Conservation (phyloP, 106 monocot species). For the Agapanthus africanus region DNA sequence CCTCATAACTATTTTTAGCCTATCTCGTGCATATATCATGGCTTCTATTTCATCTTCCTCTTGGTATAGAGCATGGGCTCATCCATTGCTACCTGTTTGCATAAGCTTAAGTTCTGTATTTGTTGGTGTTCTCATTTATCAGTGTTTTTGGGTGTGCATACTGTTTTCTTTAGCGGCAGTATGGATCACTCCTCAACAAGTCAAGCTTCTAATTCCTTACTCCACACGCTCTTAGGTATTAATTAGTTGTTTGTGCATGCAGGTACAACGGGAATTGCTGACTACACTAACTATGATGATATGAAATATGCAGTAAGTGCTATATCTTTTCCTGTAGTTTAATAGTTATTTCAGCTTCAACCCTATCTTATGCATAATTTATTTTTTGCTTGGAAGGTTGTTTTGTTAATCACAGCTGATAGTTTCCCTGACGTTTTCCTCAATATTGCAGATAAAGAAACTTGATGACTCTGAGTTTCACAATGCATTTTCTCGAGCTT, state of each 20-base stretch:
- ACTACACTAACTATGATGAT: conserved; percentile 90
- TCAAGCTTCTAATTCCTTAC: neutral
- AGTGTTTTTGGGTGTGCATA: neutral
- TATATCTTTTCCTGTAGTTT: neutral
- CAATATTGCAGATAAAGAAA: conserved; percentile 50
- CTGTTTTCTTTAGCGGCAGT: neutral
- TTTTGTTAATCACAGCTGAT: neutral
- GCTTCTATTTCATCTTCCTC: neutral
- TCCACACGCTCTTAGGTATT: neutral
- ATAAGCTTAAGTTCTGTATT: neutral
- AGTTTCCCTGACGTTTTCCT: conserved; percentile 1
- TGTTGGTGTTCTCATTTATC: neutral
- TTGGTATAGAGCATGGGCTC: neutral
- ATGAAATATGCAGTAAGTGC: conserved; percentile 90
- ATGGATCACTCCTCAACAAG: neutral
- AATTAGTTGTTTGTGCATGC: conserved; percentile 4
- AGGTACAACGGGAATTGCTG: conserved; percentile 82
- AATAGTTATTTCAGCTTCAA: neutral
- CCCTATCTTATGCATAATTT: neutral
- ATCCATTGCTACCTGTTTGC: neutral
- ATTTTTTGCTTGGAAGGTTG: neutral
- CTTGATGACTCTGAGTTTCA: conserved; percentile 89
- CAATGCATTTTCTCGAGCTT: conserved; percentile 70
- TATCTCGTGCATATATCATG: neutral
- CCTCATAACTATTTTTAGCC: neutral